Evolutionary conservation across 1,284 basidiomycete genomes (phyloP).

Genomic region (Ceratobasidium sp.): DNA sequence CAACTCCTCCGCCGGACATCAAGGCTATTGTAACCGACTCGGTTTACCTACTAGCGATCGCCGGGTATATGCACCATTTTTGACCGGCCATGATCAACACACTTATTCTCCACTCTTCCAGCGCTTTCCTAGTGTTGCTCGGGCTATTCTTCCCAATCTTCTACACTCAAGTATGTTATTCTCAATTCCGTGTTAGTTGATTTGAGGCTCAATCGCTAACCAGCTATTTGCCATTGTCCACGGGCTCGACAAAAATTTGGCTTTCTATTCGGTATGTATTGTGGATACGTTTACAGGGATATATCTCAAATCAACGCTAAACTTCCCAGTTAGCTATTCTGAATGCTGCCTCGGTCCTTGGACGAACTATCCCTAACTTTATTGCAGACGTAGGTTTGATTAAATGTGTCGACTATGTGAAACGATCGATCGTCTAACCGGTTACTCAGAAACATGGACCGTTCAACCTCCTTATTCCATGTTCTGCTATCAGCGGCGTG

Average conservation of each 20-base stretch:
- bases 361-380: slow-evolving; percentile 32
- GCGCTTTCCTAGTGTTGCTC: no score
- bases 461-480: slow-evolving; percentile 35
- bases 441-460: slow-evolving; percentile 38
- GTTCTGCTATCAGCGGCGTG: slow-evolving; percentile 17
- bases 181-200: no score
- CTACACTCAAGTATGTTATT: slow-evolving; percentile 11
- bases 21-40: slow-evolving; percentile 15
- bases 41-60: background rate
- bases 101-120: slow-evolving; percentile 20
- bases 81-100: background rate
- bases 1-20: background rate
- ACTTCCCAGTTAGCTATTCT: slow-evolving; percentile 11
- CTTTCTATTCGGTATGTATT: slow-evolving; percentile 23
- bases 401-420: background rate
- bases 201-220: background rate
- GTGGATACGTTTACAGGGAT: background rate
- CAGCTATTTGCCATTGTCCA: slow-evolving; percentile 12
- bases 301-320: background rate
- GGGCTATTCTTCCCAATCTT: no score
- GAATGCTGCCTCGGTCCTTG: slow-evolving; percentile 15
- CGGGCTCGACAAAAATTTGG: slow-evolving; percentile 7
- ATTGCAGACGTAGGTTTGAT: slow-evolving; percentile 9
- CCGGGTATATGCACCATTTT: background rate
- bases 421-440: background rate